A percentile compares a stretch with the other conserved stretches of the same genome.
Evolutionary conservation across 495 filamentous ascomycete genomes (phyloP).

Genomic region (Elaphomyces granulatus): DNA sequence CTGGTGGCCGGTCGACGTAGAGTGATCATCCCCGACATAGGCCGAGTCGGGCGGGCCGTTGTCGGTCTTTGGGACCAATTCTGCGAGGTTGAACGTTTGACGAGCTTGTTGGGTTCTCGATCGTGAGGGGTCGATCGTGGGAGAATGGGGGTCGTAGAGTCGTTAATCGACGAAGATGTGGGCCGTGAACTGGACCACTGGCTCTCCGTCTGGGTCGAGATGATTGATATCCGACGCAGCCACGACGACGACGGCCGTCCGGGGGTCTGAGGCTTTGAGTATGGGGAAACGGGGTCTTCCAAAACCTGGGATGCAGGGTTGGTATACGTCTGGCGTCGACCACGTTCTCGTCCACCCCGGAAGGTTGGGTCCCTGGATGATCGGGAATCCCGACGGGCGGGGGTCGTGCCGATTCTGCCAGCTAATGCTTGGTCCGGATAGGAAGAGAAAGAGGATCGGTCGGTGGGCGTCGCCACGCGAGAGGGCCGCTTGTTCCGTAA

Average conservation of each 20-base stretch:
- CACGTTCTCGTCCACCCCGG: constrained; percentile 14
- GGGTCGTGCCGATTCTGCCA: background rate
- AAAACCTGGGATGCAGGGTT: constrained; percentile 18
- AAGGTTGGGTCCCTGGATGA: background rate
- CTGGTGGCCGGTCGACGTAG: constrained; percentile 73
- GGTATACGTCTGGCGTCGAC: constrained; percentile 28
- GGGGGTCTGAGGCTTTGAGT: constrained; percentile 4
- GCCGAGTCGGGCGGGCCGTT: constrained; percentile 16
- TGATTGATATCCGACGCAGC: constrained; percentile 59
- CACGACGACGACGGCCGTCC: constrained; percentile 50
- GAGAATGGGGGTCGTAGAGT: constrained; percentile 53
- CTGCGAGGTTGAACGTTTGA: constrained; percentile 66
- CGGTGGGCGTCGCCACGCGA: constrained; percentile 8
- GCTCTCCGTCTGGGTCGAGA: constrained; percentile 60
- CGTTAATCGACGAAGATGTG: constrained; percentile 54
- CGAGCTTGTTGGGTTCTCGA: constrained; percentile 63
- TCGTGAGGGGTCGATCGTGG: constrained; percentile 30
- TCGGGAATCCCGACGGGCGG: background rate
- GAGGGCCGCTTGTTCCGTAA: constrained; percentile 13
- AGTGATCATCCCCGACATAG: constrained; percentile 39
- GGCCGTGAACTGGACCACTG: constrained; percentile 49
- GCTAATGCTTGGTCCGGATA: background rate
- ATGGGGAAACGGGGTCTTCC: constrained; percentile 23
- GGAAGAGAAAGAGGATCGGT: constrained; percentile 4
- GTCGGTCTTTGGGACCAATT: constrained; percentile 25